Percentiles rank a stretch among this genome's conserved stretches.
Evolutionary conservation across 2,329 filamentous ascomycete genomes (phyloP).

Genomic region (Herpotrichia juniperi): DNA sequence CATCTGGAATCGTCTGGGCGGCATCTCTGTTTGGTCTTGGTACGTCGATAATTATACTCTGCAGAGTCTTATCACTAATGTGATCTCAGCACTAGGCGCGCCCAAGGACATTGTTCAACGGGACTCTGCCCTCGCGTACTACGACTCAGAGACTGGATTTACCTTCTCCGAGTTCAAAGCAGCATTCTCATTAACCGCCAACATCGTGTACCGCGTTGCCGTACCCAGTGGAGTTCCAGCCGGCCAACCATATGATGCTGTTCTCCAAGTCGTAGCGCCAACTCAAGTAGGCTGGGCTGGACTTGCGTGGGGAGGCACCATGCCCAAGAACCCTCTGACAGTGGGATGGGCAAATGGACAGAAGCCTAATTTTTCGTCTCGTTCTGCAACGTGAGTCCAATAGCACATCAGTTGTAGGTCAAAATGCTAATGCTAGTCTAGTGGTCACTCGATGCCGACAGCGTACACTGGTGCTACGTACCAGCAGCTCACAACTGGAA

Average conservation of each 20-base stretch:
- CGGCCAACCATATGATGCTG: constrained; percentile 29
- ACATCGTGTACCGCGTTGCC: constrained; percentile 37
- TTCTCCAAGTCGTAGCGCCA: constrained; percentile 36
- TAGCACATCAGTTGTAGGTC: too few species aligned
- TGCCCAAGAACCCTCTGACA: constrained; percentile 39
- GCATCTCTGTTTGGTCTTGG: constrained; percentile 27
- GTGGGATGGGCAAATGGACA: constrained; percentile 36
- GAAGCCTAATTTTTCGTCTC: constrained; percentile 29
- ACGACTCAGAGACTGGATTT: constrained; percentile 39
- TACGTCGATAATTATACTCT: constrained; percentile 7
- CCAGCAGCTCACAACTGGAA: constrained; percentile 28
- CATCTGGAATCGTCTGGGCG: constrained; percentile 17
- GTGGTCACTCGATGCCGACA: constrained; percentile 28
- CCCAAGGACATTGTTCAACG: constrained; percentile 17
- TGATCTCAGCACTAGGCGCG: constrained; percentile 19
- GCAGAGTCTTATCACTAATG: constrained; percentile 5
- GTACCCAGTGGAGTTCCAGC: constrained; percentile 25
- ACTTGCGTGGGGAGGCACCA: constrained; percentile 38
- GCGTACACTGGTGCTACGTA: constrained; percentile 33
- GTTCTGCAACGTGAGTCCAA: constrained; percentile 42
- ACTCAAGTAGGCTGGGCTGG: constrained; percentile 36
- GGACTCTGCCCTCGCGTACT: constrained; percentile 12
- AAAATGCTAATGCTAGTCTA: constrained; percentile 6
- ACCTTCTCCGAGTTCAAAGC: constrained; percentile 40
- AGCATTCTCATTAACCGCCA: constrained; percentile 30